Evolutionary conservation across 257 asterid genomes (phyloP), one percentile per base, ranked within the genome.

Genomic region (Ajuga chamaepitys): DNA sequence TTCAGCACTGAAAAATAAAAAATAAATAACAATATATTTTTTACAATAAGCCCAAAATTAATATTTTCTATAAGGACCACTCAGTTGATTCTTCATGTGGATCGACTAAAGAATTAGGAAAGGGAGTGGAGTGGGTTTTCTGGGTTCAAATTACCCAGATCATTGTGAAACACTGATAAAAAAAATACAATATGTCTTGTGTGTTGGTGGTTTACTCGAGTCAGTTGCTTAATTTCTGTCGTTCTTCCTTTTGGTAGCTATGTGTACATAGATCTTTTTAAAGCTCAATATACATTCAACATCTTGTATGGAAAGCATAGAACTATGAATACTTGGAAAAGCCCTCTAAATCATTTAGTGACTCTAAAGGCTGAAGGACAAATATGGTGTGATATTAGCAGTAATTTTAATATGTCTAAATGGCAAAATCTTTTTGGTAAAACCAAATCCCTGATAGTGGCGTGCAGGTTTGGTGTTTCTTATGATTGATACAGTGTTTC

Each of bases 81-180:
- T 11, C 50, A 46, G 64, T 42, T 30, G 58, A 37, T 66, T 59
- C 46, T 52, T 73, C 37, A 21, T 10, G 53, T 44, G 70, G 55
- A 41, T 76, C 55, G 48, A 45, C 71, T 54, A 51, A 34, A 44
- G 9, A 59, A 30, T 45, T 37, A 25, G 30, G 67, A 26, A n/a
- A n/a, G n/a, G n/a, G n/a, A n/a, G n/a, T n/a, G n/a, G n/a, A n/a
- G n/a, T n/a, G n/a, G n/a, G n/a, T n/a, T n/a, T n/a, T n/a, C n/a
- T n/a, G n/a, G n/a, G n/a, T n/a, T n/a, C n/a, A n/a, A n/a, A n/a
- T n/a, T n/a, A n/a, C n/a, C n/a, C n/a, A n/a, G n/a, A 30, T 30
- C 37, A 1, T 30, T 0, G 4, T 12, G 35, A 0, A 56, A 32
- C 64, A 2, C 12, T 6, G 61, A 13, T 46, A 12, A 14, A 45